Evolutionary conservation across 192 early-diverging fungal species (phyloP).

Genomic region (Coemansia sp.): DNA sequence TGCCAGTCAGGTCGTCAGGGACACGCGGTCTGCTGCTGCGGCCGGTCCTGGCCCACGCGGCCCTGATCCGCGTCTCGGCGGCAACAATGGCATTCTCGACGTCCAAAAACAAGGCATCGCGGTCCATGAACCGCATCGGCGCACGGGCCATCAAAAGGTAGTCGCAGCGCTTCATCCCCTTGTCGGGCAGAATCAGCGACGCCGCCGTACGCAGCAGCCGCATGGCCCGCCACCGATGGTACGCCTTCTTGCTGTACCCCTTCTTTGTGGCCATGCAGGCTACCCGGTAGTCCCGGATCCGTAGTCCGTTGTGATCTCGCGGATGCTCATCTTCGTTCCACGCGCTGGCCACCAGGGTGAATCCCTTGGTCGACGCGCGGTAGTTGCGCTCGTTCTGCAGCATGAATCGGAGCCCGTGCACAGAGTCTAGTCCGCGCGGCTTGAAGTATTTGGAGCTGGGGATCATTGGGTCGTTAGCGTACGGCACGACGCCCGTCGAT

Average conservation of each 20-base stretch:
- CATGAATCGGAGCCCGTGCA: conserved; percentile 4
- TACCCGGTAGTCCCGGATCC: conserved; percentile 50
- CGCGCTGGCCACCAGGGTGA: conserved; percentile 30
- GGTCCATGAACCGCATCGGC: conserved; percentile 25
- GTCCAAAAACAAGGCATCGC: conserved; percentile 30
- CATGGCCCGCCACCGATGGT: conserved; percentile 35
- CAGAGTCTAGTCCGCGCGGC: conserved; percentile 30
- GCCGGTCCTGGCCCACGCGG: conserved; percentile 1
- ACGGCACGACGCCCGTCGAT: conserved; percentile 32
- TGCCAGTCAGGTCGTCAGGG: not conserved
- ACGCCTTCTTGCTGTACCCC: conserved; percentile 31
- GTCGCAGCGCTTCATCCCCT: conserved; percentile 47
- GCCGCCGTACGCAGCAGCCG: conserved; percentile 40
- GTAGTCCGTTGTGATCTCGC: conserved; percentile 46
- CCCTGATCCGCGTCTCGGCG: conserved; percentile 3
- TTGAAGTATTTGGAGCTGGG: conserved; percentile 43
- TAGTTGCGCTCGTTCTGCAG: not conserved
- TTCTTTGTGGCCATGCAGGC: conserved; percentile 38
- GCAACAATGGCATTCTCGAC: conserved; percentile 37
- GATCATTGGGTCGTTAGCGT: conserved; percentile 52
- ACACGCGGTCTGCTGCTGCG: not conserved
- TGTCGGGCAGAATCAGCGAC: conserved; percentile 37
- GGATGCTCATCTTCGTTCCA: conserved; percentile 45
- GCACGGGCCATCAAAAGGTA: conserved; percentile 29
- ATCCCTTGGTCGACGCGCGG: not conserved